These are phyloP conservation scores for Aureobasidium sp. DNA, from an alignment of 2,329 filamentous ascomycete species.

Conservation along the genomic window DNA sequence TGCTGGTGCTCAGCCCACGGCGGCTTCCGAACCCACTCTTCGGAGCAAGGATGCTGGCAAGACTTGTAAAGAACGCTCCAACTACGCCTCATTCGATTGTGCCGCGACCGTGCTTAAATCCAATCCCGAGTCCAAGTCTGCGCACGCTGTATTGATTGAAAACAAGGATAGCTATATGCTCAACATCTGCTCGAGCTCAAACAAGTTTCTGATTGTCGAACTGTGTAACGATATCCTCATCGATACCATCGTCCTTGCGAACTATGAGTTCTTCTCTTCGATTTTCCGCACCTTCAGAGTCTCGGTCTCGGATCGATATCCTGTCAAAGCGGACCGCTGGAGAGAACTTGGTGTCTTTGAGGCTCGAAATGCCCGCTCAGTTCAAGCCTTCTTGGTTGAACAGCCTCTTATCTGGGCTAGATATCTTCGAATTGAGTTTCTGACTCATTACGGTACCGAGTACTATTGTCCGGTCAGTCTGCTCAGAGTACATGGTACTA, in stretches of 20 bases:
- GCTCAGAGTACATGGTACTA: conserved; percentile 81
- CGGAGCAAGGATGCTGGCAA: conserved; percentile 89
- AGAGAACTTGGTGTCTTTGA: conserved; percentile 80
- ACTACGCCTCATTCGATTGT: conserved; percentile 94
- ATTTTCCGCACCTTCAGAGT: conserved; percentile 88
- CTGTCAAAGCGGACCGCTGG: conserved; percentile 88
- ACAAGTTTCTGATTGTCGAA: conserved; percentile 93
- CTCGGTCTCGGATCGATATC: conserved; percentile 89
- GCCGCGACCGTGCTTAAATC: conserved; percentile 90
- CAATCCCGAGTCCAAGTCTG: conserved; percentile 75
- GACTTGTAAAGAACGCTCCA: conserved; percentile 96
- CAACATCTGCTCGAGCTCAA: conserved; percentile 73
- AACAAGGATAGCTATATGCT: conserved; percentile 99
- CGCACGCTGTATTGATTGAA: conserved; percentile 82
- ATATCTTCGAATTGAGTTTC: conserved; percentile 83
- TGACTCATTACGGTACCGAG: conserved; percentile 91
- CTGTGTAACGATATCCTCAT: conserved; percentile 79
- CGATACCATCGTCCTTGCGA: conserved; percentile 93
- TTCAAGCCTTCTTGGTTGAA: conserved; percentile 89
- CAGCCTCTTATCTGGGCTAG: conserved; percentile 94
- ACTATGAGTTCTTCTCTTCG: conserved; percentile 98
- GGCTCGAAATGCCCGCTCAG: conserved; percentile 82
- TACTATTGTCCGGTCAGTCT: conserved; percentile 93
- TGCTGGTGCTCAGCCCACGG: not conserved
- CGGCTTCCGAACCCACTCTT: conserved; percentile 29